phyloP scores from a whole-genome alignment of 2,329 filamentous ascomycete species.

The Pseudocercospora crystallina region DNA sequence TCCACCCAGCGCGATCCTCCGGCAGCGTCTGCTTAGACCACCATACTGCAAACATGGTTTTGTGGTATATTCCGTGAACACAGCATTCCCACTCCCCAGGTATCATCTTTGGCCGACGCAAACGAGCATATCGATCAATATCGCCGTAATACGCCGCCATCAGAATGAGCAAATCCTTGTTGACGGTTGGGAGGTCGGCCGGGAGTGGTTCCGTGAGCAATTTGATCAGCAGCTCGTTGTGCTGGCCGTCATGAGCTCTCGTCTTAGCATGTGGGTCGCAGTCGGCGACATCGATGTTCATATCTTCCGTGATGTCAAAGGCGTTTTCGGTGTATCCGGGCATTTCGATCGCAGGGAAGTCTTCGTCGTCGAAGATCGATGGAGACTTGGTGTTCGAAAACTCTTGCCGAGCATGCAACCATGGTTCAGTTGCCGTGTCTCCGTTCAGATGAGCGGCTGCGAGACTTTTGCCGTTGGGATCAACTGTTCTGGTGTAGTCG shows the following conservation, averaged over 20 bases:
- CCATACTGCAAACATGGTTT: conserved; percentile 41
- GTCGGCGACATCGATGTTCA: conserved; percentile 16
- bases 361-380: background rate
- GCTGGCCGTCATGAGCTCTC: conserved; percentile 5
- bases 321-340: conserved; percentile 10
- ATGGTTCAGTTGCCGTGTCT: conserved; percentile 36
- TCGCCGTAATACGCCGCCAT: conserved; percentile 42
- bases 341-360: background rate
- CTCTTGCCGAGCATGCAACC: conserved; percentile 23
- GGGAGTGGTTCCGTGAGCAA: conserved; percentile 37
- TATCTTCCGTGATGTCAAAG: conserved; percentile 38
- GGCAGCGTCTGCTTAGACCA: conserved; percentile 18
- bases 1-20: background rate
- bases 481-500: conserved; percentile 35
- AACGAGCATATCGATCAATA: conserved; percentile 41
- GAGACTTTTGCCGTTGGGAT: conserved; percentile 7
- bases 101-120: conserved; percentile 34
- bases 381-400: no score
- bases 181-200: conserved; percentile 36
- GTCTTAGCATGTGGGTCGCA: background rate
- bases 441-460: conserved; percentile 33
- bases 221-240: conserved; percentile 6
- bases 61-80: conserved; percentile 41
- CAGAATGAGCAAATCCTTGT: conserved; percentile 42
- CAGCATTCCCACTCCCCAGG: conserved; percentile 31